These are phyloP conservation scores for Bisporella sp. DNA, from an alignment of 2,329 filamentous ascomycete species.

Conservation along the genomic window DNA sequence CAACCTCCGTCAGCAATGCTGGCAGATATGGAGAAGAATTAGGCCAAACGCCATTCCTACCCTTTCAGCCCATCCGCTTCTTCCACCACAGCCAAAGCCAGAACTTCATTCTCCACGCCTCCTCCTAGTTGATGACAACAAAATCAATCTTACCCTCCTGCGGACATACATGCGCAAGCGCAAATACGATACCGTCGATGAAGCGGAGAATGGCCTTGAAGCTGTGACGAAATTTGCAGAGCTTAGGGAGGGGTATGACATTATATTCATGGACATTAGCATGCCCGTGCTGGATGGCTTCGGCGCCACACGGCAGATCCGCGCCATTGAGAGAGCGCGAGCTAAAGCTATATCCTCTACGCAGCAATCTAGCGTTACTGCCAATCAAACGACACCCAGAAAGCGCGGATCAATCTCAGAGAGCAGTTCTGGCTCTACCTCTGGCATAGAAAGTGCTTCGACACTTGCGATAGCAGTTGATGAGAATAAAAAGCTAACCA, in stretches of 20 bases:
- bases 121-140: slow-evolving; percentile 36
- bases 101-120: slow-evolving; percentile 14
- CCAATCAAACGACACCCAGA: no score
- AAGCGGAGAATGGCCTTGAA: slow-evolving; percentile 40
- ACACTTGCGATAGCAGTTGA: not conserved
- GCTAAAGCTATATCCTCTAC: slow-evolving; percentile 17
- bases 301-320: slow-evolving; percentile 41
- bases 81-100: not conserved
- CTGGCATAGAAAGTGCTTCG: not conserved
- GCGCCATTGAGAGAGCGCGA: slow-evolving; percentile 35
- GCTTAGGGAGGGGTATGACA: slow-evolving; percentile 30
- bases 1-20: not conserved
- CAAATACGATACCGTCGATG: slow-evolving; percentile 32
- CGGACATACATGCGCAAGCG: slow-evolving; percentile 31
- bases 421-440: no score
- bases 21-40: not conserved
- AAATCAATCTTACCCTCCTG: slow-evolving; percentile 34
- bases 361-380: not conserved
- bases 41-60: not conserved
- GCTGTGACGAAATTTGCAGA: slow-evolving; percentile 37
- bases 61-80: not conserved
- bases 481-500: not conserved
- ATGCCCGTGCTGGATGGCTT: slow-evolving; percentile 50
- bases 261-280: slow-evolving; percentile 42
- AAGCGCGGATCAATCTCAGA: no score